Conservation (phyloP, 2,329 filamentous ascomycete species). For the Monilinia fructicola region DNA sequence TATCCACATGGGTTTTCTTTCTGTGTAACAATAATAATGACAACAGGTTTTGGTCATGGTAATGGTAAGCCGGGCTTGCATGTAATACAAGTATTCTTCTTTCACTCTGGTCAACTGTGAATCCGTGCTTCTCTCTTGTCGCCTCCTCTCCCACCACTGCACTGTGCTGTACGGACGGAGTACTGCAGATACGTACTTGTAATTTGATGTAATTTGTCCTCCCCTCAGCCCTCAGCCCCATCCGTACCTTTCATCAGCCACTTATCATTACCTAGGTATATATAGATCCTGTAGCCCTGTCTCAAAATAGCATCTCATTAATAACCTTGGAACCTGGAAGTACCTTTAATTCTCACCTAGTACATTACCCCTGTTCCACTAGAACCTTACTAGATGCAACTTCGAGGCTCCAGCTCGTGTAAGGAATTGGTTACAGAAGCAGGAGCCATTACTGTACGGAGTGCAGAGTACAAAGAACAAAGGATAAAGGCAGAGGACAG, state of each 20-base stretch:
- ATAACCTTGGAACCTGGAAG: too few relatives aligned
- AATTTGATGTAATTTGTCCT: too few relatives aligned
- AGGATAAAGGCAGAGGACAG: too few relatives aligned
- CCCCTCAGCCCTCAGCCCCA: neutral
- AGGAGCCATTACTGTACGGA: neutral
- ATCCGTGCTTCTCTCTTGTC: neutral
- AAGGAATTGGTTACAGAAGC: conserved; percentile 22
- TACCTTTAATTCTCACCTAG: too few relatives aligned
- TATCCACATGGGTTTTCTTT: too few relatives aligned
- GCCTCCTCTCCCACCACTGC: conserved; percentile 11
- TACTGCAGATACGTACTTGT: too few relatives aligned
- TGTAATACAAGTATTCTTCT: neutral
- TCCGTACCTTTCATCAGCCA: conserved; percentile 12
- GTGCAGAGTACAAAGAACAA: too few relatives aligned
- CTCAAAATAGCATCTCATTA: conserved; percentile 27
- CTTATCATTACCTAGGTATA: too few relatives aligned
- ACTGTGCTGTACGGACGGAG: neutral
- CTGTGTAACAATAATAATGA: too few relatives aligned
- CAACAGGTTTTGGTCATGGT: neutral
- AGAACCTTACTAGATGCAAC: conserved; percentile 12
- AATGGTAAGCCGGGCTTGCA: too few relatives aligned
- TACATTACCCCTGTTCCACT: conserved; percentile 11
- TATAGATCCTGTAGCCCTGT: conserved; percentile 22
- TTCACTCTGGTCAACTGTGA: neutral
- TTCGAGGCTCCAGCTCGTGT: conserved; percentile 22